Evolutionary conservation across 768 basidiomycete species (phyloP).

Genomic region (Amanita exitialis): DNA sequence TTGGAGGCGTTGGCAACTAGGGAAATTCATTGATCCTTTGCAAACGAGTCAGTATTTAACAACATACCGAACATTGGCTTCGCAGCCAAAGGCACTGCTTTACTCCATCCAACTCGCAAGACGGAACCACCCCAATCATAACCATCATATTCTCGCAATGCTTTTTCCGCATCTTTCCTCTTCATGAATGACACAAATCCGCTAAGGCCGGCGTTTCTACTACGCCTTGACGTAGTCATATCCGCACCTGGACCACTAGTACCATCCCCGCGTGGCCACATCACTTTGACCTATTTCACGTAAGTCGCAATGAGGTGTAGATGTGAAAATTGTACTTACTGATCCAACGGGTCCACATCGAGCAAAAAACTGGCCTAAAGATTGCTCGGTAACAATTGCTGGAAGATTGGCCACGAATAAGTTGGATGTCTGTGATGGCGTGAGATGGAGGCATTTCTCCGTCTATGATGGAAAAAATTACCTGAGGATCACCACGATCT

Average conservation of each 20-base stretch:
- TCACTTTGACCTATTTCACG: constrained; percentile 71
- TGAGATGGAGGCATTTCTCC: neutral
- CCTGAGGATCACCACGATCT: constrained; percentile 82
- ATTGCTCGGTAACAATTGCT: constrained; percentile 74
- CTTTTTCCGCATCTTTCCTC: constrained; percentile 81
- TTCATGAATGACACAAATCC: constrained; percentile 98
- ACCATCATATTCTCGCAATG: constrained; percentile 85
- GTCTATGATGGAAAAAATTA: constrained; percentile 19
- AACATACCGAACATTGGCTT: constrained; percentile 72
- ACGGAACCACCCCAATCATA: constrained; percentile 90
- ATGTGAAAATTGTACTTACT: constrained; percentile 30
- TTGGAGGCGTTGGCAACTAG: neutral
- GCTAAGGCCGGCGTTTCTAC: constrained; percentile 70
- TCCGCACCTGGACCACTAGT: constrained; percentile 61
- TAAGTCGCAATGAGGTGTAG: neutral
- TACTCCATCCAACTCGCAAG: constrained; percentile 92
- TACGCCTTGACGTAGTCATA: constrained; percentile 62
- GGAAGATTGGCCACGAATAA: constrained; percentile 94
- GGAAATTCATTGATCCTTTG: neutral
- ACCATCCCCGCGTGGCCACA: constrained; percentile 93
- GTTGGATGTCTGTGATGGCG: constrained; percentile 68
- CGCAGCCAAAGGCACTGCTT: constrained; percentile 80
- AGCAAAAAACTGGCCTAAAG: constrained; percentile 86
- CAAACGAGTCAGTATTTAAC: neutral
- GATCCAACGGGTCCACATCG: constrained; percentile 89